Base-by-base conservation (phyloP, 805 yeast species). In the Schizosaccharomyces lindneri region DNA sequence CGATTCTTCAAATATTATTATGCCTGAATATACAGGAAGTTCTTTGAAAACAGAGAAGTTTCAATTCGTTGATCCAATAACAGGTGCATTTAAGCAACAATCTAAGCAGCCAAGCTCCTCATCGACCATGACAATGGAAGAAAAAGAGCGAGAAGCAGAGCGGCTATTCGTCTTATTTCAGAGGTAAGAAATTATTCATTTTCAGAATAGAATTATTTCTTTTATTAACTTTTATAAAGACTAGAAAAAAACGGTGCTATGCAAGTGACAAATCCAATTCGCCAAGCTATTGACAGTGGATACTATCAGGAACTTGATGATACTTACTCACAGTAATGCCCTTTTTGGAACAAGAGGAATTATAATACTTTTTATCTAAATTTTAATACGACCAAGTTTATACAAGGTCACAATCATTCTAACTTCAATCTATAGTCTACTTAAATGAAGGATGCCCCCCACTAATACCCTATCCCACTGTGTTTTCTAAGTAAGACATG, bases 91-190 rank as follows among this genome's bases (percentile, higher is more conserved):
- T 13, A 31, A 31, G 6, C 48, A 62, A 41, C 61, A 57, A 2
- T 43, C 55, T 4, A 66, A 64, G 41, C 59, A 48, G 43, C 60
- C 61, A n/a, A 31, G 27, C 27, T 41, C 41, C 3, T 60, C 64
- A 6, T 66, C 64, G 17, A 70, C 68, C 1, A 70, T 75, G 71
- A 70, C 76, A 1, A 70, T 70, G 7, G 76, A 73, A 60, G 78
- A 76, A 62, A 75, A 76, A 65, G 75, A 72, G 64, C 65, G 65
- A 6, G 78, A 76, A 64, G 78, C 78, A 2, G 79, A 76, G 61
- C 70, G 74, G 63, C 64, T 76, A 62, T 75, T 74, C 65, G 71
- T 69, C 4, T 61, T 74, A 5, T 74, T 76, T 63, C 77, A 74
- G 57, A 65, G 77, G 65, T 71, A 51, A 24, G 31, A 6, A 19